phyloP scores from a whole-genome alignment of 169 alveolate genomes.

The Plasmodium ovale region DNA sequence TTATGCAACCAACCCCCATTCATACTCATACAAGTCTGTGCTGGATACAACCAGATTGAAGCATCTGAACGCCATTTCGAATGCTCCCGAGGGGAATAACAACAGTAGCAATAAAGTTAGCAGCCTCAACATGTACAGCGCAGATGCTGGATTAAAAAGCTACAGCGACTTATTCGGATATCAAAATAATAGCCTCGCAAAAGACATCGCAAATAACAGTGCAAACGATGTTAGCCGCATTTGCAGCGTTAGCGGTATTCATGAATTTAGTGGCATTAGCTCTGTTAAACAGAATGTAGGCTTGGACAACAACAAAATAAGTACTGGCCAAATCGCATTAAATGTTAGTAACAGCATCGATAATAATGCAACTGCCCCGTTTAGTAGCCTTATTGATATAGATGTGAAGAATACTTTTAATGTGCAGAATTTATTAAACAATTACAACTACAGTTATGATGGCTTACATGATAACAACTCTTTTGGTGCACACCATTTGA shows the following conservation, averaged over 20 bases:
- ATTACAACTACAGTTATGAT: constrained; percentile 61
- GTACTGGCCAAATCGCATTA: not conserved
- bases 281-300: not conserved
- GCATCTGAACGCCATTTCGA: constrained; percentile 8
- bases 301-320: not conserved
- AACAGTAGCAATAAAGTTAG: constrained; percentile 4
- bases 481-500: not conserved
- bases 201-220: not conserved
- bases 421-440: constrained; percentile 60
- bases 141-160: not conserved
- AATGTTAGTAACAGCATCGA: not conserved
- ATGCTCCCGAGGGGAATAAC: not conserved
- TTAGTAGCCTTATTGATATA: constrained; percentile 13
- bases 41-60: constrained; percentile 22
- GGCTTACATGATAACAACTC: constrained; percentile 6
- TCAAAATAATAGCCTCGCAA: constrained; percentile 3
- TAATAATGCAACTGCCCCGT: constrained; percentile 4
- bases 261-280: not conserved
- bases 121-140: constrained; percentile 1
- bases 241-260: not conserved
- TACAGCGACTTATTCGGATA: constrained; percentile 13
- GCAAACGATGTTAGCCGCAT: no score
- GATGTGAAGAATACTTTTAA: constrained; percentile 58
- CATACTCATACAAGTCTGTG: constrained; percentile 29
- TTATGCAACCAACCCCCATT: constrained; percentile 14